Base-by-base conservation (phyloP, 2,329 filamentous ascomycete species). In the Fragosphaeria purpurea region DNA sequence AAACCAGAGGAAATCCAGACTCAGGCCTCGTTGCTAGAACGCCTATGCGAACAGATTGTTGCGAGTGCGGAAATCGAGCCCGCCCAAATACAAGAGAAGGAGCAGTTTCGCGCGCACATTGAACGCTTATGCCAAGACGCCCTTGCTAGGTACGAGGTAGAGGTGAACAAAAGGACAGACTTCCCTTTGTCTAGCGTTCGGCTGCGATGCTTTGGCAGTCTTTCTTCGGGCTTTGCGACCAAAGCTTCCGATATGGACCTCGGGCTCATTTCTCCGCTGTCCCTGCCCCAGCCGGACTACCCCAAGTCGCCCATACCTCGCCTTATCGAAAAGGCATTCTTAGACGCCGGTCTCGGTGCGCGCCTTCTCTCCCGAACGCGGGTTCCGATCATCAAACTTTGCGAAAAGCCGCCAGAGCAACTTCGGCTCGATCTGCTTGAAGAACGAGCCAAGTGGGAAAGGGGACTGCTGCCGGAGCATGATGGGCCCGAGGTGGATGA, bases 221-320 rank as follows among this genome's bases (percentile, higher is more conserved):
- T 94, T 44, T 79, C 80, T 22, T 90, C 88, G 10, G 89, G 89
- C 0, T 95, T 95, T 66, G 90, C 87, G 4, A 88, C 86, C 9
- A 86, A 86, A 59, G 80, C 82, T n/a, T 91, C 89, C 1, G 89
- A 95, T 60, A 88, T 95, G 84, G 90, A 96, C 65, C 76, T 95
- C 34, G 86, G 84, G 7, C 76, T 95, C 37, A 70, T 93, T 5
- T 84, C 86, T 1, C 79, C 78, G 4, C 67, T 74, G 46, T 83
- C 84, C 2, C 62, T 65, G 22, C 68, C 75, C 43, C 70, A 76
- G 47, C 72, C 75, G 3, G 74, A 80, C 54, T 70, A 71, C 11
- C 63, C 73, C 12, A 74, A 75, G 35, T 83, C 80, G 5, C 71
- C 76, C 1, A 82, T 93, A 50, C 88, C 88, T 2, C 77, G 86